Evolutionary conservation across 2,329 filamentous ascomycete species (phyloP), one percentile per base, ranked within the genome.

Genomic region (Escovopsis sp.): DNA sequence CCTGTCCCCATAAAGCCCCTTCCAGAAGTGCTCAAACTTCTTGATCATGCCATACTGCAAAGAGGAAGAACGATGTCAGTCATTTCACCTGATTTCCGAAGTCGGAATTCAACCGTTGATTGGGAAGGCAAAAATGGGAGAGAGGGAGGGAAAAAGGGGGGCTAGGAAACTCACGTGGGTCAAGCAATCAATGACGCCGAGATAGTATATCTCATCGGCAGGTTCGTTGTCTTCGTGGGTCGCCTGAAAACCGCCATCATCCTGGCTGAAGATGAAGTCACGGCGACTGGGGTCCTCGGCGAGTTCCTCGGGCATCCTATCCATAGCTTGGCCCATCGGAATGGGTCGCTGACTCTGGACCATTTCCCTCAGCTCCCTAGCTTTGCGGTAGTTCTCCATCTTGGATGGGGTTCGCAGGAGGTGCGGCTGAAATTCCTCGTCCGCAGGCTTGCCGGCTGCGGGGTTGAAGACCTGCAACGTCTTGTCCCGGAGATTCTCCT

Each of bases 171-270:
- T 74, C 70, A 93, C 86, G 56, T 94, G 85, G 48, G 90, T 98
- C 49, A 98, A 66, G 57, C 90, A 98, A 59, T 98, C 90, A 56
- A 98, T 98, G 48, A 98, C 92, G 26, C 90, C 92, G 7, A 98
- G 73, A 54, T 98, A 98, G 58, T 98, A 98, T 29, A 98, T 86
- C 58, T 94, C 85, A 36, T 94, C 84, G 2, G 80, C 87, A 2
- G 82, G 75, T 13, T 65, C 62, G 42, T 93, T 80, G 56, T 94
- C 77, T 56, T 94, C 86, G 51, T 94, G 86, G 1, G 90, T 96
- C 11, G 90, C 88, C 46, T 79, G 71, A 58, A 94, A 86, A 3
- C 90, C 90, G 33, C 90, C 90, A 51, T 96, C 88, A 46, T 96
- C 88, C 39, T 79, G 76, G 54, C 94, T 94, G 56, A 96, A 98